phyloP scores from a whole-genome alignment of 495 filamentous ascomycete species.

The Penicillium roqueforti region DNA sequence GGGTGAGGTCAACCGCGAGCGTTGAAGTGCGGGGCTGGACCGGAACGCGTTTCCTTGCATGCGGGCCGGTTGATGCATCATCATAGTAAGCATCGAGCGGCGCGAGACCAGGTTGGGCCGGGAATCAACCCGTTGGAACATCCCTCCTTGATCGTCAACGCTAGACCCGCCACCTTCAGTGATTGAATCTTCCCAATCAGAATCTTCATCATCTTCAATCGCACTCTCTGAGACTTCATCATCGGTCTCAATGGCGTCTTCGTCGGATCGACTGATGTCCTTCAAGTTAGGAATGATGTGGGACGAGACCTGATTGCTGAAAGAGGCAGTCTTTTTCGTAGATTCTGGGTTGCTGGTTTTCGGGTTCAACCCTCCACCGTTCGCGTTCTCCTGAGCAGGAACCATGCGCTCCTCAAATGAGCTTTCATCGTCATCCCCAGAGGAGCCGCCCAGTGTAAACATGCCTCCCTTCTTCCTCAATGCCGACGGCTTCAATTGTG shows the following conservation, averaged over 20 bases:
- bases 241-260: conserved; percentile 70
- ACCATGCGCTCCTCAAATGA: conserved; percentile 68
- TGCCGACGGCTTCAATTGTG: conserved; percentile 44
- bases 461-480: conserved; percentile 58
- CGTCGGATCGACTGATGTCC: conserved; percentile 57
- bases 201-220: conserved; percentile 84
- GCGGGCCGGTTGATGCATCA: conserved; percentile 67
- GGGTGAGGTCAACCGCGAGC: conserved; percentile 67
- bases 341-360: conserved; percentile 24
- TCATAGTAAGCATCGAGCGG: conserved; percentile 82
- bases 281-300: conserved; percentile 59
- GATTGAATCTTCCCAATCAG: conserved; percentile 89
- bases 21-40: conserved; percentile 78
- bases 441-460: conserved; percentile 73
- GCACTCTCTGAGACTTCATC: conserved; percentile 74
- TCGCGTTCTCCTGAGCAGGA: conserved; percentile 45
- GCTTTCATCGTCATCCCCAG: conserved; percentile 76
- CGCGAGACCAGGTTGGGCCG: conserved; percentile 78
- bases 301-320: conserved; percentile 70
- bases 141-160: conserved; percentile 63
- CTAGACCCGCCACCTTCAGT: conserved; percentile 80
- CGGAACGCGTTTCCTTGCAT: conserved; percentile 53
- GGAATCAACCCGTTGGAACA: conserved; percentile 90
- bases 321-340: conserved; percentile 77
- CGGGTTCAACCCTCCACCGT: conserved; percentile 47